Evolutionary conservation across 2,329 filamentous ascomycete species (phyloP).

Genomic region (Emydomyces testavorans): DNA sequence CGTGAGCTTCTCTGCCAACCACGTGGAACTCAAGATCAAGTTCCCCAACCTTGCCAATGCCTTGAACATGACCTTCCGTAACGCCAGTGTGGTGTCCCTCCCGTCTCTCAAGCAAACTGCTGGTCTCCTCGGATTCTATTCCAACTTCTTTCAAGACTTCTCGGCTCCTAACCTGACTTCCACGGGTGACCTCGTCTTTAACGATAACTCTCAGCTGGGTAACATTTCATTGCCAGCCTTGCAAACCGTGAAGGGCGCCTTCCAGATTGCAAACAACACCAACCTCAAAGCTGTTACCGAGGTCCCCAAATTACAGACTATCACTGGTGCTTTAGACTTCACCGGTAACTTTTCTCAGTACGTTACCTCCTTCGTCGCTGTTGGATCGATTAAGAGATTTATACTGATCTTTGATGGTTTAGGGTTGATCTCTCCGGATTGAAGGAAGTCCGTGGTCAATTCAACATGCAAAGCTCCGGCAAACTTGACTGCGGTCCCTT

Average conservation of each 20-base stretch:
- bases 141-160: constrained; percentile 47
- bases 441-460: constrained; percentile 57
- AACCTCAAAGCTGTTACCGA: constrained; percentile 52
- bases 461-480: constrained; percentile 56
- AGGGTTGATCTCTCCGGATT: constrained; percentile 62
- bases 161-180: constrained; percentile 37
- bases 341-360: constrained; percentile 74
- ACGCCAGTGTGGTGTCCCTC: constrained; percentile 61
- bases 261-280: constrained; percentile 87
- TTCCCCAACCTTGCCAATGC: constrained; percentile 71
- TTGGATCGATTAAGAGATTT: background rate
- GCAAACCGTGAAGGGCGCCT: constrained; percentile 59
- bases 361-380: background rate
- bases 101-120: constrained; percentile 63
- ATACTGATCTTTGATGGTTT: constrained; percentile 8
- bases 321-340: constrained; percentile 73
- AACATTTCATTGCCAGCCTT: constrained; percentile 69
- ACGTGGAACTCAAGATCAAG: constrained; percentile 54
- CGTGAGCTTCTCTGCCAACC: constrained; percentile 71
- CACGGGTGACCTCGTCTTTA: constrained; percentile 45
- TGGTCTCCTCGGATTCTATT: constrained; percentile 72
- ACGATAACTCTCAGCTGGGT: constrained; percentile 45
- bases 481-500: constrained; percentile 49
- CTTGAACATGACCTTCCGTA: constrained; percentile 70
- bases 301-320: constrained; percentile 55